Percentiles rank a stretch among this genome's conserved stretches.
phyloP scores from a whole-genome alignment of 2,329 filamentous ascomycete species.

The Cercospora sp. region DNA sequence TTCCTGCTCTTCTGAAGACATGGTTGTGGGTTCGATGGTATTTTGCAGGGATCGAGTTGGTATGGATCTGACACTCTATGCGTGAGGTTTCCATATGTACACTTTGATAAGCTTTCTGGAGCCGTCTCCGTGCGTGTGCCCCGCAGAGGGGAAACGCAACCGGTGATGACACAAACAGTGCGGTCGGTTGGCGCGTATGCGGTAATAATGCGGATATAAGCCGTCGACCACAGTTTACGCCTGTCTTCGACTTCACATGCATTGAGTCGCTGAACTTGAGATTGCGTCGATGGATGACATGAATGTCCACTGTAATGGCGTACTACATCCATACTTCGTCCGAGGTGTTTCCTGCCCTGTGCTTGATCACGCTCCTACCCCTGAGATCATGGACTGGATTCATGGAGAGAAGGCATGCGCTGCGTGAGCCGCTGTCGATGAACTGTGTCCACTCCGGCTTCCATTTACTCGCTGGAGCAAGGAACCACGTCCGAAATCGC shows the following conservation, averaged over 20 bases:
- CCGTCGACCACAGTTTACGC: not conserved
- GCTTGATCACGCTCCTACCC: not conserved
- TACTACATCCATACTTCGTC: not conserved
- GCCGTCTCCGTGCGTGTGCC: not conserved
- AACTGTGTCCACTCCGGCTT: not conserved
- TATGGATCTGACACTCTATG: not conserved
- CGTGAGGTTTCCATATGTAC: not conserved
- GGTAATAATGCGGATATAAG: not conserved
- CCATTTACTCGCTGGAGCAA: not conserved
- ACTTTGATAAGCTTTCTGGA: not conserved
- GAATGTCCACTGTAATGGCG: not conserved
- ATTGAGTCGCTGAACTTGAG: not conserved
- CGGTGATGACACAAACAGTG: not conserved
- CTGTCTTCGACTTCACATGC: not conserved
- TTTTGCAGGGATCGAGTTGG: not conserved
- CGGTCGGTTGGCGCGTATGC: not conserved
- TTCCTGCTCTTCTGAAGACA: conserved; percentile 5
- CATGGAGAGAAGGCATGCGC: not conserved
- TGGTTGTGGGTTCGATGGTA: not conserved
- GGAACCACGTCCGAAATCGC: not conserved
- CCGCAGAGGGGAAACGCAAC: not conserved
- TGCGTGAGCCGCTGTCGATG: not conserved
- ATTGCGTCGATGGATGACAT: not conserved
- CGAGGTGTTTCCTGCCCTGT: not conserved
- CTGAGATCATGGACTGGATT: not conserved